phyloP scores from a whole-genome alignment of 768 basidiomycete species.

The Tulasnella sp. region DNA sequence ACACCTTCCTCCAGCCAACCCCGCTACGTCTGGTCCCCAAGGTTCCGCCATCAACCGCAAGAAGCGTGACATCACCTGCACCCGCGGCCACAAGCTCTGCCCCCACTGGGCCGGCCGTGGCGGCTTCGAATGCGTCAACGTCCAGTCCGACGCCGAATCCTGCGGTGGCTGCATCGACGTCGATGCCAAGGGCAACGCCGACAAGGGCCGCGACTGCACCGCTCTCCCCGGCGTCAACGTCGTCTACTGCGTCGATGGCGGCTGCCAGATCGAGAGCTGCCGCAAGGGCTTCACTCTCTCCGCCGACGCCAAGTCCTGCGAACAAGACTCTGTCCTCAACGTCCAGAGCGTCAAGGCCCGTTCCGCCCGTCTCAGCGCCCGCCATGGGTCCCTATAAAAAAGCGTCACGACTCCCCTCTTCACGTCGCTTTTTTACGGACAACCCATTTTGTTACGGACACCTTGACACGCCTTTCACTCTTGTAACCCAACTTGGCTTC shows the following conservation, averaged over 20 bases:
- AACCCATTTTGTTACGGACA: no score
- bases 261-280: slow-evolving; percentile 32
- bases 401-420: no score
- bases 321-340: no score
- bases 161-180: slow-evolving; percentile 8
- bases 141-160: neutral
- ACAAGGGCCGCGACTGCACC: slow-evolving; percentile 33
- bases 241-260: slow-evolving; percentile 28
- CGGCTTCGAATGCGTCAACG: slow-evolving; percentile 12
- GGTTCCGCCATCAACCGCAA: neutral
- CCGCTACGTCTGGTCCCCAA: neutral
- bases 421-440: no score
- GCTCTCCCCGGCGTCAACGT: slow-evolving; percentile 32
- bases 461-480: no score
- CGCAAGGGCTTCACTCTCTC: no score
- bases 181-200: neutral
- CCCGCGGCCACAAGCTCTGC: neutral
- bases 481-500: no score
- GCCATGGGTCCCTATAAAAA: no score
- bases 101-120: slow-evolving; percentile 1
- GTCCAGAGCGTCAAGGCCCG: no score
- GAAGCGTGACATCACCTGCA: neutral
- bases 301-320: no score
- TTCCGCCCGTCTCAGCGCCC: no score
- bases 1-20: no score